Conservation (phyloP, 306 rosid species). For the Prunus dulcis region DNA sequence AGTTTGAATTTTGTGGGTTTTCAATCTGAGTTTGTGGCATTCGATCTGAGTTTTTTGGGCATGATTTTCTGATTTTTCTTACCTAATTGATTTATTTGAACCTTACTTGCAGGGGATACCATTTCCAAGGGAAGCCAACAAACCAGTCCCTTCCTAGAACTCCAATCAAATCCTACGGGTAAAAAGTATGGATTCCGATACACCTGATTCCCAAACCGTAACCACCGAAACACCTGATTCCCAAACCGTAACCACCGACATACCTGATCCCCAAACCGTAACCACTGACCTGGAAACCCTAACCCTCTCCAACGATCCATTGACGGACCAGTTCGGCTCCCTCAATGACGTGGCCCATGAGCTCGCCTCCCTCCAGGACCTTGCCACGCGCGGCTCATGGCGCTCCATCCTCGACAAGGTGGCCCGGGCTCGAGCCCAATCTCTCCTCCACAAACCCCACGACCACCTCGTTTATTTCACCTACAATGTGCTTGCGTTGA, state of each 20-base stretch:
- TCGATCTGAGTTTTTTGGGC: too few species aligned
- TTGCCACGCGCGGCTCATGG: conserved; percentile 89
- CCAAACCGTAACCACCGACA: conserved; percentile 1
- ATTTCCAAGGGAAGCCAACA: too few species aligned
- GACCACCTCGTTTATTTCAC: conserved; percentile 84
- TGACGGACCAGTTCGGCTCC: conserved; percentile 35
- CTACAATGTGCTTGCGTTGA: conserved; percentile 72
- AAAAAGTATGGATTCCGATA: conserved; percentile 16
- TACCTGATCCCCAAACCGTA: conserved; percentile 9
- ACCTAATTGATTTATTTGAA: too few species aligned
- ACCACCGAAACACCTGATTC: too few species aligned
- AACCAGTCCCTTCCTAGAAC: too few species aligned
- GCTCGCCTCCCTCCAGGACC: conserved; percentile 70
- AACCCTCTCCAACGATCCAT: conserved; percentile 41
- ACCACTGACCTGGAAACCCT: conserved; percentile 21
- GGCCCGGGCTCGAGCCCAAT: conserved; percentile 73
- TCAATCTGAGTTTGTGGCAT: too few species aligned
- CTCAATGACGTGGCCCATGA: conserved; percentile 61
- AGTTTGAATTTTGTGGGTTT: too few species aligned
- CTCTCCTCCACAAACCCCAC: conserved; percentile 77
- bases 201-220: not conserved
- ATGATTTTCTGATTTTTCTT: too few species aligned
- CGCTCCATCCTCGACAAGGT: conserved; percentile 81
- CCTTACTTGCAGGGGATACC: too few species aligned
- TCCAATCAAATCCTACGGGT: too few species aligned